A percentile compares a stretch with the other conserved stretches of the same genome.
phyloP scores from a whole-genome alignment of 352 stramenopile species.

The Phytopythium oedochilum region DNA sequence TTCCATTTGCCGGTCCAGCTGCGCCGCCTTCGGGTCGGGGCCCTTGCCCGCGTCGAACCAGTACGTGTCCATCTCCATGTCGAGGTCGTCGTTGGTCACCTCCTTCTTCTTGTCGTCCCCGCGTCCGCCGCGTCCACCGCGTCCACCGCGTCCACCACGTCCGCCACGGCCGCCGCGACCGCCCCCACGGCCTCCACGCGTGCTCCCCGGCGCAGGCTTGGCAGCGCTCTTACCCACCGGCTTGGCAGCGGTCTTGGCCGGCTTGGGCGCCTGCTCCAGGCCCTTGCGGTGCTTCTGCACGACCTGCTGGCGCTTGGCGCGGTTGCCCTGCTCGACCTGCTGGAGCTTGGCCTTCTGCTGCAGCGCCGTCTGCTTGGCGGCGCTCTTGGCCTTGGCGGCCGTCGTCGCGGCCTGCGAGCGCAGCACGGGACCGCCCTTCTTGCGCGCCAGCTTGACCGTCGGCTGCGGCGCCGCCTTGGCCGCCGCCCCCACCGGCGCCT shows the following conservation, averaged over 20 bases:
- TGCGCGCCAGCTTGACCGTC: conserved; percentile 12
- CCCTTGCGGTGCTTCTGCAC: conserved; percentile 73
- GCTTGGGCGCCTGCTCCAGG: conserved; percentile 41
- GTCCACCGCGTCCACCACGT: conserved; percentile 20
- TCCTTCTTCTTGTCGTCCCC: conserved; percentile 36
- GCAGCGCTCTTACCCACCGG: conserved; percentile 25
- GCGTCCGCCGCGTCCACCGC: conserved; percentile 16
- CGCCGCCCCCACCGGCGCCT: conserved; percentile 15
- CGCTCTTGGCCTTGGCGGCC: conserved; percentile 3
- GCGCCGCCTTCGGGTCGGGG: conserved; percentile 72
- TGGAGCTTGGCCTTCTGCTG: conserved; percentile 30
- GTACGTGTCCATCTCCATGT: conserved; percentile 88
- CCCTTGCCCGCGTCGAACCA: conserved; percentile 87
- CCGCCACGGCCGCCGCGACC: conserved; percentile 17
- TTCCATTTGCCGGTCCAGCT: conserved; percentile 86
- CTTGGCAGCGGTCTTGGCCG: conserved; percentile 13
- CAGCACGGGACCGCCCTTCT: conserved; percentile 5
- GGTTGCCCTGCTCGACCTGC: conserved; percentile 55
- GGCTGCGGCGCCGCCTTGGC: background rate
- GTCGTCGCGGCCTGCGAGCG: conserved; percentile 1
- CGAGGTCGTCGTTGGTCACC: conserved; percentile 68
- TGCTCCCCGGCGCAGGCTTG: conserved; percentile 18
- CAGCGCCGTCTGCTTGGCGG: conserved; percentile 19
- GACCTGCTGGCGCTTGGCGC: conserved; percentile 67
- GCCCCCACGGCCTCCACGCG: conserved; percentile 16